Evolutionary conservation across 2,329 filamentous ascomycete genomes (phyloP), one percentile per base, ranked within the genome.

Genomic region (Corniculantispora saksenae): DNA sequence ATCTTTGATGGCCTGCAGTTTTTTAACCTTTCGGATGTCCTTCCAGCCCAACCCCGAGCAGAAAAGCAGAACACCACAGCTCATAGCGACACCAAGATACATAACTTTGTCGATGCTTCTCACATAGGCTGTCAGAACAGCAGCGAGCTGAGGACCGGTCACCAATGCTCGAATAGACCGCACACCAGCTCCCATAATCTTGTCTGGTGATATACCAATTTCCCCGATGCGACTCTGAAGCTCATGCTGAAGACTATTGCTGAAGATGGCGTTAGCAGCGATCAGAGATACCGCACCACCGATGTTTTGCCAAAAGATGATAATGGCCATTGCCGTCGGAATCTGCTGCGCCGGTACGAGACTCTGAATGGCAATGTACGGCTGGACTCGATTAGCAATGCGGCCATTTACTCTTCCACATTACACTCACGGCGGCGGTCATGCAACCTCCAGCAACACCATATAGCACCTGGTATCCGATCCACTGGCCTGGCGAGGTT

Each of bases 261-360:
- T 55, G 38, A 76, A 75, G n/a, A 74, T 69, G 27, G 67, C 67
- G 60, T 73, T 71, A 9, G 69, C 69, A 4, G 69, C 27, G 0
- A 69, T 67, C 19, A 76, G 67, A n/a, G 68, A 60, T 29, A 75
- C 61, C 3, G 74, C 66, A 13, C 64, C 66, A 3, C 69, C 69
- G 13, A 75, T 65, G 40, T 69, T 70, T 48, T 73, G 73, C 3
- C 67, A 59, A 21, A 73, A 73, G 1, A 71, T 66, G 4, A 74
- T 60, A 23, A 73, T 65, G 2, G 70, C 70, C 47, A 73, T 70
- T 17, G 67, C 70, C 2, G 72, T 60, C 2, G 74, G 63, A n/a
- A 72, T 67, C 9, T 74, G 68, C 12, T 67, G 55, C 1, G 67
- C 66, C 9, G 61, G 66, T 35, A 75, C 63, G 40, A 67, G 64